Evolutionary conservation across 2,329 filamentous ascomycete species (phyloP).

Genomic region (Colletotrichum sp.): DNA sequence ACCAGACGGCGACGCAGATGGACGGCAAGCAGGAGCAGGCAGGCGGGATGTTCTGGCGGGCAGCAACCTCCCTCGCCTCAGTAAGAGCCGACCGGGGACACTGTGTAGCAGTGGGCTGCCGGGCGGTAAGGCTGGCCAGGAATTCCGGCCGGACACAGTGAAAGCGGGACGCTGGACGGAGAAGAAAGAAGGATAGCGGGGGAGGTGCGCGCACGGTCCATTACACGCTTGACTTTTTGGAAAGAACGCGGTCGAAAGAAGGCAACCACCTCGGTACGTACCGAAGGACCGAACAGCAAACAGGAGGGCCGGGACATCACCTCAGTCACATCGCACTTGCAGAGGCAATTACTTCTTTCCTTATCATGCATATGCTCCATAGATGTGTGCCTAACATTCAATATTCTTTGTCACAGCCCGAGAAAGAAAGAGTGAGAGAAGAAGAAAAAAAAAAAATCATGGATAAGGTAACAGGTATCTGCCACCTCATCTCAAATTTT

Average conservation of each 20-base stretch:
- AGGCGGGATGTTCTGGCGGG: background rate
- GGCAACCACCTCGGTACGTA: background rate
- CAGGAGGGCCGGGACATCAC: background rate
- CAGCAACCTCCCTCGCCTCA: background rate
- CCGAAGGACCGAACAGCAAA: background rate
- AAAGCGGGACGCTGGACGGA: slow-evolving; percentile 2
- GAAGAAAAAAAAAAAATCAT: background rate
- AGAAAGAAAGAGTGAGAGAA: background rate
- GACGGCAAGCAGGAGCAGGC: background rate
- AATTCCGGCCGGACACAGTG: background rate
- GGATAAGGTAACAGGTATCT: background rate
- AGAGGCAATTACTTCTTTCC: background rate
- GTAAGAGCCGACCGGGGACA: background rate
- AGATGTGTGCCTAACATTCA: background rate
- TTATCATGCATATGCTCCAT: background rate
- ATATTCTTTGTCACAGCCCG: background rate
- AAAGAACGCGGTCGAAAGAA: background rate
- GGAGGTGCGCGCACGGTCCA: slow-evolving; percentile 9
- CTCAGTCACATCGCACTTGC: background rate
- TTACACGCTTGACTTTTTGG: background rate
- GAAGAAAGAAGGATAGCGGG: slow-evolving; percentile 6
- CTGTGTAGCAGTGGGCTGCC: background rate
- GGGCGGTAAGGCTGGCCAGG: background rate
- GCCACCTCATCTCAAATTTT: background rate
- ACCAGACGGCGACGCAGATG: background rate